Conservation (phyloP, 169 alveolate genomes). For the Cryptosporidium tyzzeri region DNA sequence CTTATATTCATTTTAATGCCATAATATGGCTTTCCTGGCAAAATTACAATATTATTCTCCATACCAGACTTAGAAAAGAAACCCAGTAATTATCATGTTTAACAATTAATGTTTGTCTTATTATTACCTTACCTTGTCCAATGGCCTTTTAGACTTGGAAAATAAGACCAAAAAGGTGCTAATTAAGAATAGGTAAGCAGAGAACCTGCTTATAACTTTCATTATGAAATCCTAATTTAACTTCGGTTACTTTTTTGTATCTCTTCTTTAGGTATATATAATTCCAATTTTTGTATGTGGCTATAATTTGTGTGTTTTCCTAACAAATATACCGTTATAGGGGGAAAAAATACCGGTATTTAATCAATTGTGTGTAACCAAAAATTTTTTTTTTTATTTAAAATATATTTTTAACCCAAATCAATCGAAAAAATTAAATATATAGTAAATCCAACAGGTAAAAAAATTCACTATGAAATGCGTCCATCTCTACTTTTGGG, state of each 20-base stretch:
- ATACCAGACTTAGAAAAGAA: not conserved
- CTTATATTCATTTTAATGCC: conserved; percentile 28
- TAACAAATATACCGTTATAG: conserved; percentile 6
- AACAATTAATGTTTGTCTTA: not conserved
- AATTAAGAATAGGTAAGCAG: not conserved
- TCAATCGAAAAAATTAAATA: not conserved
- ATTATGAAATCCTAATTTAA: not conserved
- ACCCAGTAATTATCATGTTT: not conserved
- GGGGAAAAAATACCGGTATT: conserved; percentile 9
- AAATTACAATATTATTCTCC: conserved; percentile 9
- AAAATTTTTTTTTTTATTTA: not conserved
- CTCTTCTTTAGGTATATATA: not conserved
- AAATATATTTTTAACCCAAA: not conserved
- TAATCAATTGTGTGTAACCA: not conserved
- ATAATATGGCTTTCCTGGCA: conserved; percentile 46
- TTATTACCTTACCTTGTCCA: not conserved
- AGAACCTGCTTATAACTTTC: not conserved
- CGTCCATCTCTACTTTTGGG: conserved; percentile 28
- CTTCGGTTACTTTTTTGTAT: not conserved
- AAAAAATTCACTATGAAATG: conserved; percentile 19
- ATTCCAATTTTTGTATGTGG: not conserved
- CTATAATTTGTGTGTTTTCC: not conserved
- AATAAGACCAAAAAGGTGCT: not conserved
- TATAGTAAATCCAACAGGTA: not conserved
- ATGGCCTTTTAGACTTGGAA: not conserved